Percentiles rank a stretch among this genome's conserved stretches.
Conservation (phyloP, 78 protist species). For the Creolimax fragrantissima region DNA sequence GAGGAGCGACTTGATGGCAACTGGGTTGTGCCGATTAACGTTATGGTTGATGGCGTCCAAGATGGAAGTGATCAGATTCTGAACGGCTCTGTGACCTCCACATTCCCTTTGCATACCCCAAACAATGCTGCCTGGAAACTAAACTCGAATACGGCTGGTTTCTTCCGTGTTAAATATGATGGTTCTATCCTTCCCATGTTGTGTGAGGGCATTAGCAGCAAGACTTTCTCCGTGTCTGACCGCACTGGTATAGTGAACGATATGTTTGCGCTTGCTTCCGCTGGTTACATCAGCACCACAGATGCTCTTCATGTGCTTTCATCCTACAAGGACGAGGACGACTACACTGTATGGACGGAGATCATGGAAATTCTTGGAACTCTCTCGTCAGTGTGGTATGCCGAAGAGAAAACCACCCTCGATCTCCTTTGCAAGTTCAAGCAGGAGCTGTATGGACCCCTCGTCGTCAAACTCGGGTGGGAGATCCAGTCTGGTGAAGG, state of each 20-base stretch:
- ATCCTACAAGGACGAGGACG: background rate
- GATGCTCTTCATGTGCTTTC: background rate
- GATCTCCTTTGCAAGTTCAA: background rate
- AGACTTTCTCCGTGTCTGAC: slow-evolving; percentile 8
- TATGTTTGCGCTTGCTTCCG: slow-evolving; percentile 15
- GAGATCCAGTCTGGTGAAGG: background rate
- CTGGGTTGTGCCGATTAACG: slow-evolving; percentile 12
- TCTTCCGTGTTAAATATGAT: slow-evolving; percentile 60
- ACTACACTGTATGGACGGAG: slow-evolving; percentile 35
- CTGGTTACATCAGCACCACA: background rate
- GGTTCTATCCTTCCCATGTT: slow-evolving; percentile 7
- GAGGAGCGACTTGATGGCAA: background rate
- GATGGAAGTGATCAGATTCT: background rate
- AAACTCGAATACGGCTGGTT: slow-evolving; percentile 64
- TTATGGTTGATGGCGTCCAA: background rate
- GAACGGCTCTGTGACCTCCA: background rate
- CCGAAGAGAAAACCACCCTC: background rate
- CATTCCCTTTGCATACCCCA: background rate
- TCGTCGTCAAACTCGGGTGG: slow-evolving; percentile 29
- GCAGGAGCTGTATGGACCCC: background rate
- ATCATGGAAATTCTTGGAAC: background rate
- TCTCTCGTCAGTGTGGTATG: background rate
- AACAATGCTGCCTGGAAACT: slow-evolving; percentile 51
- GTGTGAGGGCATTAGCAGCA: background rate
- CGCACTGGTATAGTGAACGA: slow-evolving; percentile 33